Evolutionary conservation across 2,329 filamentous ascomycete species (phyloP), one percentile per base, ranked within the genome.

Genomic region (Diaporthe citri): DNA sequence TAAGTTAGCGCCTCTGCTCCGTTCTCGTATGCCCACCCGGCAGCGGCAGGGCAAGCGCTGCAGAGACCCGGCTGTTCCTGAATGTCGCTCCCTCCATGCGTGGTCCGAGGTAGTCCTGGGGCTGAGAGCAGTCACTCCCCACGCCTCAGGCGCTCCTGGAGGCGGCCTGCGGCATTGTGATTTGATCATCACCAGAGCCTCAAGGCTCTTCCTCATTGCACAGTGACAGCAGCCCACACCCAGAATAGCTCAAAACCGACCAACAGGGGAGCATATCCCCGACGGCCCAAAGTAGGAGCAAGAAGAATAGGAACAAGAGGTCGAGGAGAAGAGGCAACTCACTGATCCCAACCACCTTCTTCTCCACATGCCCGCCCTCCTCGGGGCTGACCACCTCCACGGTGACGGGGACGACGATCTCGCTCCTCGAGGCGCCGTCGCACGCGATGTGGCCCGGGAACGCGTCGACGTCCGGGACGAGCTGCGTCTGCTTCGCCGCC

Each of bases 391-490:
- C 77, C 76, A 78, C 80, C 15, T 77, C 80, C 7, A 80, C 81
- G 7, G 93, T 77, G 76, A 96, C 89, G 2, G 94, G 94, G 66
- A 96, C 94, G 25, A 97, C 94, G 81, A 97, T 92, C 86, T 97
- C 94, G 81, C 94, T 96, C 84, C 87, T 90, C 79, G 91, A 94
- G 74, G 91, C 92, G 5, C 90, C 90, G 82, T 97, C 94, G 82
- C 94, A 96, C 13, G 94, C 94, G 80, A 97, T 96, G 81, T 96
- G 94, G 2, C 93, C 94, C 0, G 93, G 93, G 80, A 96, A 96
- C 70, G 85, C 80, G 57, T 94, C 92, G 10, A 97, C 94, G 82
- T 97, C 92, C 17, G 86, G 84, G 0, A 93, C 89, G 9, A 95
- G 82, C 84, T 94, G 93, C 15, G 94, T 95, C 75, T 84, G 81